Conservation (phyloP, 257 asterid species). For the Ilex asprella region DNA sequence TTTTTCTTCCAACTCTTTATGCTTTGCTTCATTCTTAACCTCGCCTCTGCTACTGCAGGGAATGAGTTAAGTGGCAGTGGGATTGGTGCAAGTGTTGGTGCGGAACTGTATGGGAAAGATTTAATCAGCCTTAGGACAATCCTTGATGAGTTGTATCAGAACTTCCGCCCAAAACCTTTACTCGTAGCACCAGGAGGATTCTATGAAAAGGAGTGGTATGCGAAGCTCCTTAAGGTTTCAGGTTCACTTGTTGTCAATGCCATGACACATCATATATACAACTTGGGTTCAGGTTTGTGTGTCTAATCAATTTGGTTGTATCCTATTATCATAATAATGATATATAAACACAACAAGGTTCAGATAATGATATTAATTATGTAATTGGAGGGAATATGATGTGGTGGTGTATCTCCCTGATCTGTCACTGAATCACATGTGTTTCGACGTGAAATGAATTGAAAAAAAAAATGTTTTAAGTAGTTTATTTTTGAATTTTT, state of each 20-base stretch:
- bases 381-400: too few species aligned
- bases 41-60: conserved; percentile 37
- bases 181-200: conserved; percentile 92
- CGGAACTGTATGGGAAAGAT: conserved; percentile 75
- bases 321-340: not conserved
- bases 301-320: not conserved
- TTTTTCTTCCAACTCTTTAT: conserved; percentile 5
- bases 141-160: conserved; percentile 40
- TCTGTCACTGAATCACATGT: too few species aligned
- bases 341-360: not conserved
- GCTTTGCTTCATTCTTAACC: conserved; percentile 9
- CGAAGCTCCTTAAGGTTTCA: conserved; percentile 54
- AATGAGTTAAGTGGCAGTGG: conserved; percentile 90
- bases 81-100: conserved; percentile 69
- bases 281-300: conserved; percentile 71
- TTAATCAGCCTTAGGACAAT: conserved; percentile 36
- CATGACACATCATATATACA: conserved; percentile 79
- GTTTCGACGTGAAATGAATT: too few species aligned
- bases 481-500: too few species aligned
- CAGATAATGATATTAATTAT: too few species aligned
- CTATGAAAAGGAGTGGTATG: conserved; percentile 76
- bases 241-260: conserved; percentile 53
- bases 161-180: conserved; percentile 35
- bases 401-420: too few species aligned
- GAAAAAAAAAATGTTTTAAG: too few species aligned